Evolutionary conservation across 441 rosid species (phyloP).

Genomic region (Jatropha podagrica): DNA sequence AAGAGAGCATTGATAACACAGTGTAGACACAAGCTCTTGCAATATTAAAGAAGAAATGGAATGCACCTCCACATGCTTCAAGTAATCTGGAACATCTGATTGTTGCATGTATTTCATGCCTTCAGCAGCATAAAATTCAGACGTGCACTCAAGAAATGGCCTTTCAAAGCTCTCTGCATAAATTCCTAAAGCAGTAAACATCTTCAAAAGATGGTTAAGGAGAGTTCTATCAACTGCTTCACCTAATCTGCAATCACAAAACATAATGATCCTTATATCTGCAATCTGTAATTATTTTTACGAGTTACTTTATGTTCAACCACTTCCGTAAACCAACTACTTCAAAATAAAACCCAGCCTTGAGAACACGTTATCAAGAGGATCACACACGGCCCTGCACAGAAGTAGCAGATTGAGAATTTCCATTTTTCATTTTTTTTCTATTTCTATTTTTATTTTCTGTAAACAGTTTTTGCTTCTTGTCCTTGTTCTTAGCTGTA

Average conservation of each 20-base stretch:
- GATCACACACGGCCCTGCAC: no score
- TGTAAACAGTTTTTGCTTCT: no score
- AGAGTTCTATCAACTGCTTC: constrained; percentile 92
- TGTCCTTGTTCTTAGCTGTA: no score
- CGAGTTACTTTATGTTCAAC: neutral
- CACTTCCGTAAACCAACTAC: neutral
- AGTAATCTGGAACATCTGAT: constrained; percentile 93
- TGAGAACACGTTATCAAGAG: no score
- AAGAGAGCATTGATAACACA: neutral
- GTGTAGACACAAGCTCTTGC: neutral
- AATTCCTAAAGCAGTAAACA: constrained; percentile 97
- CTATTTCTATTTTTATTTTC: no score
- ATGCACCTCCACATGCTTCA: constrained; percentile 95
- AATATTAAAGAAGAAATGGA: constrained; percentile 18
- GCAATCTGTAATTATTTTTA: neutral
- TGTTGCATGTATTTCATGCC: constrained; percentile 98
- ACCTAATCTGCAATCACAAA: constrained; percentile 61
- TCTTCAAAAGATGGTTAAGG: constrained; percentile 92
- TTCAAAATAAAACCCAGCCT: neutral
- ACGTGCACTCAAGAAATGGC: constrained; percentile 87
- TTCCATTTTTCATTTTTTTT: no score
- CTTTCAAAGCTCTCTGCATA: constrained; percentile 94
- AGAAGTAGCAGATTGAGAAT: no score
- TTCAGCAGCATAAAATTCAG: constrained; percentile 95
- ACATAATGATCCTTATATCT: neutral